Conservation (phyloP, 768 basidiomycete genomes). For the Lactifluus piperatus region DNA sequence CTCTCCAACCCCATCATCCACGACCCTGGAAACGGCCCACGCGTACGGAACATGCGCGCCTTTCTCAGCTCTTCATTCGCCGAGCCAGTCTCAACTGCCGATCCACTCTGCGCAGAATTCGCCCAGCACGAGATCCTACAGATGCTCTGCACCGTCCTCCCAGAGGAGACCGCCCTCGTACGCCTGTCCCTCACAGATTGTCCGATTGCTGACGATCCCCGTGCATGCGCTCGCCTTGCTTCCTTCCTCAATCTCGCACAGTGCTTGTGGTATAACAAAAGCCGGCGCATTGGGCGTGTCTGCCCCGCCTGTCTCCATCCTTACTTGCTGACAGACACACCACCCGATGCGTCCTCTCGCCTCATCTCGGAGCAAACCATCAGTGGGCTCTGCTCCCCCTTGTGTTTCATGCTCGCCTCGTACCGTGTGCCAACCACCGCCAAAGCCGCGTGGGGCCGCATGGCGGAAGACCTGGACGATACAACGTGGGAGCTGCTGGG, state of each 20-base stretch:
- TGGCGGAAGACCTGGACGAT: constrained; percentile 61
- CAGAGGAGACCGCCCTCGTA: constrained; percentile 65
- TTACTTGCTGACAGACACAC: constrained; percentile 58
- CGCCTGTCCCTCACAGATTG: constrained; percentile 21
- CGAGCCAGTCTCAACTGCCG: constrained; percentile 50
- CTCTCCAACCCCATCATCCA: constrained; percentile 49
- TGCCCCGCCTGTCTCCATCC: constrained; percentile 73
- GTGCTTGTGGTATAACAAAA: constrained; percentile 76
- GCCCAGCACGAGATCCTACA: constrained; percentile 65
- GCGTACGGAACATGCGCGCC: constrained; percentile 55
- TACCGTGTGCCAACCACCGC: constrained; percentile 57
- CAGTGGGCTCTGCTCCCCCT: constrained; percentile 69
- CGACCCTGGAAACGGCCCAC: constrained; percentile 73
- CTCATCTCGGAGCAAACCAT: constrained; percentile 55
- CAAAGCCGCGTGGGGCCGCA: constrained; percentile 58
- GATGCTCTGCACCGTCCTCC: constrained; percentile 61
- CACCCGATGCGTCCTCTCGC: constrained; percentile 42
- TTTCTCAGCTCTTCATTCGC: constrained; percentile 66
- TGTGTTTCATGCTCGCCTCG: constrained; percentile 69
- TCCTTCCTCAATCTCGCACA: constrained; percentile 35
- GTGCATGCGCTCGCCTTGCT: constrained; percentile 28
- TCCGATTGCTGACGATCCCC: background rate
- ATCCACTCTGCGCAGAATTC: constrained; percentile 68
- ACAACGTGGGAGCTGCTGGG: constrained; percentile 56
- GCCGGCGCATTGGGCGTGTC: constrained; percentile 55